Evolutionary conservation across 2,329 filamentous ascomycete species (phyloP).

Genomic region (Ceratocystiopsis brevicomis): DNA sequence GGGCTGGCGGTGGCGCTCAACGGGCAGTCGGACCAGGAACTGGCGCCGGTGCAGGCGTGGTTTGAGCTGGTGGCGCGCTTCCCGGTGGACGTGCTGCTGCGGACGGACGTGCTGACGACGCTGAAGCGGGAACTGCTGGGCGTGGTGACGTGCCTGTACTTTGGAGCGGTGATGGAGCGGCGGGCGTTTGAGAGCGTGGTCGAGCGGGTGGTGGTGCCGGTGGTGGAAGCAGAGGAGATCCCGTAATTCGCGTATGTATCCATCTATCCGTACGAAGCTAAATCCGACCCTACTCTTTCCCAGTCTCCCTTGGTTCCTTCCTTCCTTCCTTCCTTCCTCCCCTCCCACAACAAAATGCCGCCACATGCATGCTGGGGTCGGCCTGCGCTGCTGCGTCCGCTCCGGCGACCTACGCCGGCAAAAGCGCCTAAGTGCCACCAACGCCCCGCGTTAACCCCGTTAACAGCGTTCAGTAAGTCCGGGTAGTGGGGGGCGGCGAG

Average conservation of each 20-base stretch:
- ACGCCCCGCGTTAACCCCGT: no score
- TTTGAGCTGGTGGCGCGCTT: conserved; percentile 29
- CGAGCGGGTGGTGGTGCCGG: conserved; percentile 19
- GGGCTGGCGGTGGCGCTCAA: conserved; percentile 27
- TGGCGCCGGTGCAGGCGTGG: conserved; percentile 35
- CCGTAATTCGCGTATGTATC: no score
- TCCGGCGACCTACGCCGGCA: no score
- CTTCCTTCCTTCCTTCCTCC: not conserved
- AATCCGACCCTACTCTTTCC: not conserved
- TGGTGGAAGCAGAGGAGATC: conserved; percentile 2
- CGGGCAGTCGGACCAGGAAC: conserved; percentile 19
- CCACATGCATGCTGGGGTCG: no score
- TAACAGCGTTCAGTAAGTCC: no score
- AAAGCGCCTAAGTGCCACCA: no score
- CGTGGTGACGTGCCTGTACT: conserved; percentile 27
- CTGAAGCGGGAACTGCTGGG: conserved; percentile 23
- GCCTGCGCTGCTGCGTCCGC: no score
- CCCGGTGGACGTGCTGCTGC: conserved; percentile 20
- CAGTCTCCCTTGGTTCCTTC: not conserved
- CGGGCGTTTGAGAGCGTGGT: conserved; percentile 28
- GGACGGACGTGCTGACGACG: conserved; percentile 16
- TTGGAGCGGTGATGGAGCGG: conserved; percentile 28
- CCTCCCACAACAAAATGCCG: no score
- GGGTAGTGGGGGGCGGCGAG: no score
- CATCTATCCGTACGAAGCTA: not conserved